phyloP scores from a whole-genome alignment of 78 protist genomes.

The Speleostelium caveatum region DNA sequence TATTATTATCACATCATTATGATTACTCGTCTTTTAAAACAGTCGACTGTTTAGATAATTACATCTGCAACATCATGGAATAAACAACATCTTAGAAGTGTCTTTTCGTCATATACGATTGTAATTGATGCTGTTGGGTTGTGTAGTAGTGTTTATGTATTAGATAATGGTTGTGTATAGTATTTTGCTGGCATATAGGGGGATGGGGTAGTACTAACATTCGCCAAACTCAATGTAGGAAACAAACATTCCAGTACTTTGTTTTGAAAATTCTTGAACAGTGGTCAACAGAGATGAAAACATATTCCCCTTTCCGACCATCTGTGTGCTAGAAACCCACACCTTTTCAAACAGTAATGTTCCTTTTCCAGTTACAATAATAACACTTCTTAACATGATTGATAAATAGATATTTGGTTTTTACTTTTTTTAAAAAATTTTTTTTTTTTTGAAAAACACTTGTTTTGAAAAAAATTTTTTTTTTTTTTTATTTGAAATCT shows the following conservation, averaged over 20 bases:
- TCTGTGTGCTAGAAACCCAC: slow-evolving; percentile 63
- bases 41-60: neutral
- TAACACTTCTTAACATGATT: slow-evolving; percentile 69
- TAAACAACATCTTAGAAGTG: slow-evolving; percentile 60
- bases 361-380: slow-evolving; percentile 77
- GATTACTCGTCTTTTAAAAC: no score
- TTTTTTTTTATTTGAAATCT: no score
- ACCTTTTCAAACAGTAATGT: slow-evolving; percentile 65
- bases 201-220: neutral
- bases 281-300: slow-evolving; percentile 74
- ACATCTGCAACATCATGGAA: slow-evolving; percentile 72
- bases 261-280: slow-evolving; percentile 72
- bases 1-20: no score
- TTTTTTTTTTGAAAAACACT: no score
- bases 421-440: no score
- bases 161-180: neutral
- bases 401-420: no score
- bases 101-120: slow-evolving; percentile 74
- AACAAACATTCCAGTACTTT: slow-evolving; percentile 75
- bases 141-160: neutral
- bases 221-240: slow-evolving; percentile 75
- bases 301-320: slow-evolving; percentile 74
- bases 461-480: no score
- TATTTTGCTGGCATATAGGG: no score
- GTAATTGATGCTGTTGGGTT: slow-evolving; percentile 54